Evolutionary conservation across 2,329 filamentous ascomycete genomes (phyloP).

Genomic region (Paracamarosporium sp.): DNA sequence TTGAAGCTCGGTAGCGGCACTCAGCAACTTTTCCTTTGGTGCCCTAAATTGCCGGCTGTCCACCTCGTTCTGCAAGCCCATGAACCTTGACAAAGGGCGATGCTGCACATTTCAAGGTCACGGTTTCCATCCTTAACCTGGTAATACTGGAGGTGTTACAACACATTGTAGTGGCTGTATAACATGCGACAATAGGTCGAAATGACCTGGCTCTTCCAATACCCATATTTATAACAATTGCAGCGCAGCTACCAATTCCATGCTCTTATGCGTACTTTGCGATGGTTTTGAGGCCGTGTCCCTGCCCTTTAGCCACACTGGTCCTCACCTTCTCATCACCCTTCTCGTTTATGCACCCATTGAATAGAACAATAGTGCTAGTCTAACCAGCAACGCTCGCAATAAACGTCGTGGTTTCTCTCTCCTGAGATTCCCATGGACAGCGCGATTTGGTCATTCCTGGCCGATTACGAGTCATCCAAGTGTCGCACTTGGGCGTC

Average conservation of each 20-base stretch:
- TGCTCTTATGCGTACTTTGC: neutral
- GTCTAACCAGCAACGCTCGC: neutral
- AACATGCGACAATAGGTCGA: neutral
- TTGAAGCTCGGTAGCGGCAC: neutral
- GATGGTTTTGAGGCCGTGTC: neutral
- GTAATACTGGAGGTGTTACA: too few relatives aligned
- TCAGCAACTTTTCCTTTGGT: neutral
- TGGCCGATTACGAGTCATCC: neutral
- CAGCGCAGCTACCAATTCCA: neutral
- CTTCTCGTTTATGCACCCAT: neutral
- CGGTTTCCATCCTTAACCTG: too few relatives aligned
- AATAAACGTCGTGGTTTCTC: neutral
- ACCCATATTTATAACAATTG: neutral
- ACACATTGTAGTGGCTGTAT: neutral
- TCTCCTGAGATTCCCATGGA: neutral
- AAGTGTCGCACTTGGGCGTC: neutral
- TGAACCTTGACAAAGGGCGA: neutral
- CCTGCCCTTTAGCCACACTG: neutral
- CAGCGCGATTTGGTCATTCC: neutral
- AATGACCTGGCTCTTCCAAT: neutral
- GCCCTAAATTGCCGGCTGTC: neutral
- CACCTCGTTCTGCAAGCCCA: neutral
- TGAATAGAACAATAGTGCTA: neutral
- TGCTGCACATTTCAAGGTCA: neutral
- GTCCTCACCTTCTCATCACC: neutral